Percentiles rank a stretch among this genome's conserved stretches.
Evolutionary conservation across 2,329 filamentous ascomycete species (phyloP).

Genomic region (Aureobasidium mangrovei): DNA sequence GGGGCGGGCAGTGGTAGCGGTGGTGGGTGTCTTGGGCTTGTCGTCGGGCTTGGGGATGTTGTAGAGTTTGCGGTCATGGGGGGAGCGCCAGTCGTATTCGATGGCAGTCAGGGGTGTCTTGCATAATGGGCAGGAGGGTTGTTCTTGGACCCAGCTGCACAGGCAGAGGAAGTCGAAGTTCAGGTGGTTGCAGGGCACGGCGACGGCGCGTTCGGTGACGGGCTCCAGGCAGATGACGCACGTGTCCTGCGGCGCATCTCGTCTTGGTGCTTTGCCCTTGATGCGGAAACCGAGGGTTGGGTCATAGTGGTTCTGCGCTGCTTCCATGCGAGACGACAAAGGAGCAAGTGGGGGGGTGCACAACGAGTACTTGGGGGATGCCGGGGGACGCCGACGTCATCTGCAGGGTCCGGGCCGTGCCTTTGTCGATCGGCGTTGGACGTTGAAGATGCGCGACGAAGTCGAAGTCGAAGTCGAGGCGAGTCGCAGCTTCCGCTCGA

Average conservation of each 20-base stretch:
- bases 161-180: conserved; percentile 84
- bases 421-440: background rate
- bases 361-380: background rate
- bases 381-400: conserved; percentile 4
- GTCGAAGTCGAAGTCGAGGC: background rate
- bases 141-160: conserved; percentile 68
- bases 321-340: conserved; percentile 1
- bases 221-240: conserved; percentile 84
- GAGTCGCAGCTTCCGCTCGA: conserved; percentile 9
- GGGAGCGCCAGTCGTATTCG: conserved; percentile 53
- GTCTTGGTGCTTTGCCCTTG: conserved; percentile 20
- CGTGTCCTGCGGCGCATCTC: conserved; percentile 31
- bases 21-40: conserved; percentile 9
- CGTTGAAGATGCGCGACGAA: background rate
- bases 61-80: conserved; percentile 51
- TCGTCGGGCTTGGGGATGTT: conserved; percentile 31
- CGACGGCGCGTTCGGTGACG: conserved; percentile 62
- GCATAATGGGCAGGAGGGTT: conserved; percentile 71
- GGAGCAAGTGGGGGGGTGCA: background rate
- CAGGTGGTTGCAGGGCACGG: conserved; percentile 67
- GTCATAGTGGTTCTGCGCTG: conserved; percentile 5
- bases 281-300: conserved; percentile 21
- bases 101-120: conserved; percentile 47
- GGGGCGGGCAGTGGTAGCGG: background rate
- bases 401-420: background rate